Evolutionary conservation across 495 filamentous ascomycete genomes (phyloP).

Genomic region (Aspergillus nanangensis): DNA sequence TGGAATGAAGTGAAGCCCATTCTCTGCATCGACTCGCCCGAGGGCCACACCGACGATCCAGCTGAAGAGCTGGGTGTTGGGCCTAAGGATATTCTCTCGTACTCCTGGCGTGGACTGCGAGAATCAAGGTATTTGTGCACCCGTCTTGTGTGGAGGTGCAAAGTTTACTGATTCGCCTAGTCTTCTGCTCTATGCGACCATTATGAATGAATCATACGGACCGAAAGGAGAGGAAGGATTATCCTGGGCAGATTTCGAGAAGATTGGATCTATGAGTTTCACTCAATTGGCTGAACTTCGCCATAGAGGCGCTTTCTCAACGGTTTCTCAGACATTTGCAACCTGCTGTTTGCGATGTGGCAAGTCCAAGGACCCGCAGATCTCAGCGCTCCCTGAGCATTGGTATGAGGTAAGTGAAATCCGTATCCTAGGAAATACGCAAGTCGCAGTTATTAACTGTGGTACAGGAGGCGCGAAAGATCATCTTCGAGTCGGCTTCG

Average conservation of each 20-base stretch:
- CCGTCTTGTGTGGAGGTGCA: background rate
- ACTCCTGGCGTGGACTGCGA: constrained; percentile 87
- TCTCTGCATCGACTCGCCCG: constrained; percentile 87
- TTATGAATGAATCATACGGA: constrained; percentile 34
- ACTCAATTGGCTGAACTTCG: constrained; percentile 76
- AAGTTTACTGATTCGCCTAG: constrained; percentile 37
- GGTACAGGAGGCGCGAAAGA: constrained; percentile 51
- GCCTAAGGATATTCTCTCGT: constrained; percentile 86
- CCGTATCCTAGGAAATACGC: background rate
- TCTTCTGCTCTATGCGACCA: constrained; percentile 47
- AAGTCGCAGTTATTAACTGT: background rate
- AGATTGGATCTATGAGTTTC: constrained; percentile 68
- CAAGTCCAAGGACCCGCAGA: constrained; percentile 43
- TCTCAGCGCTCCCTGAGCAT: constrained; percentile 30
- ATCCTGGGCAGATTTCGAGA: constrained; percentile 33
- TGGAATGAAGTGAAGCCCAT: constrained; percentile 72
- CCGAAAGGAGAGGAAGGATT: constrained; percentile 28
- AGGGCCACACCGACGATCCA: constrained; percentile 76
- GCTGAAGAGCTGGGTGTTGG: constrained; percentile 60
- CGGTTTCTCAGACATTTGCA: constrained; percentile 82
- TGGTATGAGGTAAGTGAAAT: constrained; percentile 62
- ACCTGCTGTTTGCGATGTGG: constrained; percentile 63
- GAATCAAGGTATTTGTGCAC: constrained; percentile 67
- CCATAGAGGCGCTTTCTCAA: constrained; percentile 90
- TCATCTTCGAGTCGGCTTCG: constrained; percentile 64